Percentiles rank a stretch among this genome's conserved stretches.
Conservation (phyloP, 1,139 yeast genomes). For the Debaryomycetaceae sp. region DNA sequence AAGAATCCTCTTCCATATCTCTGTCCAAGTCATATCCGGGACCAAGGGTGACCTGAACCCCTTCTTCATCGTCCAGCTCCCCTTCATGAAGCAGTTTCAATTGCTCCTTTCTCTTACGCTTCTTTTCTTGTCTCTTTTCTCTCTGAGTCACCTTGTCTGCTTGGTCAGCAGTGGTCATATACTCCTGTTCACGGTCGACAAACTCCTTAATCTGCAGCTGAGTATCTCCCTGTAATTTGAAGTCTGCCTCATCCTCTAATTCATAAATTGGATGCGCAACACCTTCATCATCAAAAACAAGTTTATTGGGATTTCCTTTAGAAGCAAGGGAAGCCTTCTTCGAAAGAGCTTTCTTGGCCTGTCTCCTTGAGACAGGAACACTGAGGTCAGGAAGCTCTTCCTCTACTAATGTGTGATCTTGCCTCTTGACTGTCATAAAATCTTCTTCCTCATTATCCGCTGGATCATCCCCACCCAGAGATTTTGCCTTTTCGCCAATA, state of each 20-base stretch:
- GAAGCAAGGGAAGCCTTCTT: constrained; percentile 71
- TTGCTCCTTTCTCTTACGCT: constrained; percentile 79
- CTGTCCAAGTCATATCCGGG: constrained; percentile 38
- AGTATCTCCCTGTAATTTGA: constrained; percentile 74
- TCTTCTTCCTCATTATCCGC: constrained; percentile 59
- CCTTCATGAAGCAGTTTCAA: constrained; percentile 54
- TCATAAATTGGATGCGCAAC: constrained; percentile 87
- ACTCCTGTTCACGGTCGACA: constrained; percentile 59
- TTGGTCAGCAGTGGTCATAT: constrained; percentile 68
- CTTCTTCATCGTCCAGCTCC: constrained; percentile 26
- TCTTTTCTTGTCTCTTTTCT: constrained; percentile 82
- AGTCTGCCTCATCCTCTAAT: constrained; percentile 85
- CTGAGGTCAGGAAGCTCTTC: constrained; percentile 60
- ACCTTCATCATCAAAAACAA: constrained; percentile 93
- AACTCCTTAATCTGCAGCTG: constrained; percentile 63
- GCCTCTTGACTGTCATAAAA: constrained; percentile 75
- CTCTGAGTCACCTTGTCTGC: constrained; percentile 81
- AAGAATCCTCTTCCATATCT: constrained; percentile 40
- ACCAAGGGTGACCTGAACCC: constrained; percentile 23
- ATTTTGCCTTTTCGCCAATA: constrained; percentile 40
- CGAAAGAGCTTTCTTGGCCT: constrained; percentile 83
- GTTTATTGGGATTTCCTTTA: constrained; percentile 70
- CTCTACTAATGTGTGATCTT: constrained; percentile 65
- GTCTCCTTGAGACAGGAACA: constrained; percentile 76
- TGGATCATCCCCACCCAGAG: constrained; percentile 29